Evolutionary conservation across 345 rosid genomes (phyloP).

Genomic region (Cochlearia excelsa): DNA sequence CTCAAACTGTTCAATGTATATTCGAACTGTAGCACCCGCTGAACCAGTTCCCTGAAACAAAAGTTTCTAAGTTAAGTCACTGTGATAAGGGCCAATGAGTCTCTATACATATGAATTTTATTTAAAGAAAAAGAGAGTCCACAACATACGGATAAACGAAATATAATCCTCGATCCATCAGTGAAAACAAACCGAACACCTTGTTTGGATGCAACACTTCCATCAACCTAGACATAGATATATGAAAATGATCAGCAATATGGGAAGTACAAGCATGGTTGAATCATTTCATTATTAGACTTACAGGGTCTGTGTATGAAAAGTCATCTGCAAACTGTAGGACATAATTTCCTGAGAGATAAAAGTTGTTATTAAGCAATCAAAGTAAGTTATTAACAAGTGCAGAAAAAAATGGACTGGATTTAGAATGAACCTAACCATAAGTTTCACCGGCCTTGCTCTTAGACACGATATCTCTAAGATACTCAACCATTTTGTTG

Average conservation of each 20-base stretch:
- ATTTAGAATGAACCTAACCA: slow-evolving; percentile 46
- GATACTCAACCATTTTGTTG: slow-evolving; percentile 71
- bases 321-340: slow-evolving; percentile 88
- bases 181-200: slow-evolving; percentile 89
- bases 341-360: slow-evolving; percentile 56
- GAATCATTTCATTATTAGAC: slow-evolving; percentile 28
- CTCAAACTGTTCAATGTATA: slow-evolving; percentile 80
- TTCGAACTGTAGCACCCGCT: slow-evolving; percentile 86
- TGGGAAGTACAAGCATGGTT: slow-evolving; percentile 4
- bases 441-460: slow-evolving; percentile 65
- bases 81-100: slow-evolving; percentile 1
- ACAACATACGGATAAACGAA: slow-evolving; percentile 71
- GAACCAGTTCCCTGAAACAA: slow-evolving; percentile 83
- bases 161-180: slow-evolving; percentile 88
- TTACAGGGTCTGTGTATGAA: slow-evolving; percentile 87
- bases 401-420: slow-evolving; percentile 1
- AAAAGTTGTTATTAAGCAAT: slow-evolving; percentile 16
- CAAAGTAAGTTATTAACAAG: slow-evolving; percentile 1
- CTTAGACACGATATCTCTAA: slow-evolving; percentile 67
- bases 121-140: neutral
- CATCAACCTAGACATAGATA: slow-evolving; percentile 66
- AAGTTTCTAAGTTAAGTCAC: slow-evolving; percentile 9
- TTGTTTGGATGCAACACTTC: slow-evolving; percentile 89
- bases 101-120: slow-evolving; percentile 7
- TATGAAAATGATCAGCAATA: slow-evolving; percentile 13